phyloP scores from a whole-genome alignment of 2,329 filamentous ascomycete species.

The Diaporthe sp. region DNA sequence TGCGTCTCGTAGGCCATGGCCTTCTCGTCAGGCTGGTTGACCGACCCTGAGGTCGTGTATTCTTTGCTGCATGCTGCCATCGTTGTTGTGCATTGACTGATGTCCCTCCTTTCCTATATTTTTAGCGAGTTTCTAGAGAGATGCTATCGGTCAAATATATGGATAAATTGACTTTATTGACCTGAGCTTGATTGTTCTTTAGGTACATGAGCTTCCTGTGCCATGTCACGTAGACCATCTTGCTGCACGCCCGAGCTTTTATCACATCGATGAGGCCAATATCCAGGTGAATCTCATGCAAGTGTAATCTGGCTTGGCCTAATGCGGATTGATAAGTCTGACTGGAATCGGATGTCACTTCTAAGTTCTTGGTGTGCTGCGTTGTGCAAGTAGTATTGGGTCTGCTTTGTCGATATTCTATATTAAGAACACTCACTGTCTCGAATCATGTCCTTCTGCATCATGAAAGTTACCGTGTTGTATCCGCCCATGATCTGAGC shows the following conservation, averaged over 20 bases:
- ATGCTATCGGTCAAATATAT: background rate
- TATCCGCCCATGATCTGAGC: background rate
- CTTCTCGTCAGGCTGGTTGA: background rate
- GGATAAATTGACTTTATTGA: background rate
- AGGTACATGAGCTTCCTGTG: background rate
- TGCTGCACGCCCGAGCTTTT: background rate
- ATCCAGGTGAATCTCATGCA: background rate
- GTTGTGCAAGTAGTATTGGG: background rate
- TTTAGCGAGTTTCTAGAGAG: background rate
- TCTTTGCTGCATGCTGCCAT: background rate
- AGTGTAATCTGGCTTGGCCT: background rate
- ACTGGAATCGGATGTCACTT: background rate
- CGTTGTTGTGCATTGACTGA: background rate
- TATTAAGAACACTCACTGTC: constrained; percentile 7
- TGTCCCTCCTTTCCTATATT: background rate
- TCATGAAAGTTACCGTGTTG: background rate
- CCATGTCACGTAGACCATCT: background rate
- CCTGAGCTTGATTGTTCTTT: background rate
- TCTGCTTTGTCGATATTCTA: background rate
- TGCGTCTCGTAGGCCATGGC: background rate
- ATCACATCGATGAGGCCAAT: background rate
- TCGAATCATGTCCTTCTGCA: background rate
- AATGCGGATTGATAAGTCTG: background rate
- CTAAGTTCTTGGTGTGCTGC: background rate
- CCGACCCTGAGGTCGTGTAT: background rate